phyloP scores from a whole-genome alignment of 495 filamentous ascomycete species.

The Glonium stellatum region DNA sequence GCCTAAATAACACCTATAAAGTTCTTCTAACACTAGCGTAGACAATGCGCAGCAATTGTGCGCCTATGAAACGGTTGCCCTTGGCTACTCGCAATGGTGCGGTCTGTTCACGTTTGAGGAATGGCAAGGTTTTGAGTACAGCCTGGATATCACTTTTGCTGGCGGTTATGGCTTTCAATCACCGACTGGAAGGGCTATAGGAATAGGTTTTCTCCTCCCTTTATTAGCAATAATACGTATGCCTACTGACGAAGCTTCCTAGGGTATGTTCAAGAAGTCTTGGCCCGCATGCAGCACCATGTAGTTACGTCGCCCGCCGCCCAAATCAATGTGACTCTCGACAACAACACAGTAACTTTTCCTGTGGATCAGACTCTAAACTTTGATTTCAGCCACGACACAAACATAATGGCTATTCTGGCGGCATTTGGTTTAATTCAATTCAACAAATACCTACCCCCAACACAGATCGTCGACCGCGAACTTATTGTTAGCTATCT shows the following conservation, averaged over 20 bases:
- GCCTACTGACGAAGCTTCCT: background rate
- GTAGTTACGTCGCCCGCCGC: constrained; percentile 45
- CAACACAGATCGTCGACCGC: constrained; percentile 41
- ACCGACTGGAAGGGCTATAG: constrained; percentile 54
- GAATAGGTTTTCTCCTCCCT: constrained; percentile 40
- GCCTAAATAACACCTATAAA: constrained; percentile 24
- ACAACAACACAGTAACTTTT: constrained; percentile 42
- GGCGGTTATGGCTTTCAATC: constrained; percentile 52
- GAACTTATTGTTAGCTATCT: constrained; percentile 50
- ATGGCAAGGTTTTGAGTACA: constrained; percentile 51
- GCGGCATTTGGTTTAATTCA: constrained; percentile 52
- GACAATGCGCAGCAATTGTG: constrained; percentile 52
- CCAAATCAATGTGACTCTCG: constrained; percentile 52
- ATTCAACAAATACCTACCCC: constrained; percentile 41
- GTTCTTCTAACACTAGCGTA: constrained; percentile 41
- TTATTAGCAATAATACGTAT: background rate
- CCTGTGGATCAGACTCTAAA: constrained; percentile 46
- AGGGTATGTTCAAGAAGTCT: constrained; percentile 53
- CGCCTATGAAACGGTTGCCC: constrained; percentile 52
- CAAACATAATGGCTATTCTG: constrained; percentile 36
- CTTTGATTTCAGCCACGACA: constrained; percentile 36
- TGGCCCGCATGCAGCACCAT: constrained; percentile 52
- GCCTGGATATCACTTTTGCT: constrained; percentile 52
- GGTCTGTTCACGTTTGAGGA: constrained; percentile 51
- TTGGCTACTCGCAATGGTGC: constrained; percentile 54